These are phyloP conservation scores for Sonneratia caseolaris DNA, from an alignment of 345 rosid species.

Conservation along the genomic window DNA sequence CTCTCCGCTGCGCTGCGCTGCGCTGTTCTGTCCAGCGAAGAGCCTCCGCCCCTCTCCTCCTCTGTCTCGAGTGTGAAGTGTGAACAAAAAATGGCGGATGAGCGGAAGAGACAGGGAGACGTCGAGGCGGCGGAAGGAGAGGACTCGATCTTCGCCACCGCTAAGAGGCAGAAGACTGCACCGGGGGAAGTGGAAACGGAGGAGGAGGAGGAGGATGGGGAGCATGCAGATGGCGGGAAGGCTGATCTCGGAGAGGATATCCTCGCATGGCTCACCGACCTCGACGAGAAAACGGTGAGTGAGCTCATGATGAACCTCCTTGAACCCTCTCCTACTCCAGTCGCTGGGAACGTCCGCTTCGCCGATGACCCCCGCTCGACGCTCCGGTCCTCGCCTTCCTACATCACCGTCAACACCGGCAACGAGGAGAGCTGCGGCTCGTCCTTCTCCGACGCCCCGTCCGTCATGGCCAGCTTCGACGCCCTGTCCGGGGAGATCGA, in stretches of 20 bases:
- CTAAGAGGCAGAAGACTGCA: constrained; percentile 11
- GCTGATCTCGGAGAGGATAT: constrained; percentile 1
- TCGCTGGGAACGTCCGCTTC: constrained; percentile 41
- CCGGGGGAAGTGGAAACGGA: background rate
- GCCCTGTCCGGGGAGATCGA: constrained; percentile 28
- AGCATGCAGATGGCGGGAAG: constrained; percentile 14
- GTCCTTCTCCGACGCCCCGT: constrained; percentile 60
- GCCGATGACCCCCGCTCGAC: constrained; percentile 56
- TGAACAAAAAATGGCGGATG: constrained; percentile 21
- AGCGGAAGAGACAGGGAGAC: constrained; percentile 14
- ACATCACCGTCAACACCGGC: constrained; percentile 60
- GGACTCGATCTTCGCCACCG: background rate
- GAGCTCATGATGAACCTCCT: constrained; percentile 44
- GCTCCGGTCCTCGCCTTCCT: constrained; percentile 47
- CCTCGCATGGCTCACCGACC: constrained; percentile 25
- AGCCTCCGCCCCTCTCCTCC: background rate
- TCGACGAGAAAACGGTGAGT: constrained; percentile 29
- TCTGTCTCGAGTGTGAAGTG: background rate
- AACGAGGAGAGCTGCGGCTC: constrained; percentile 88
- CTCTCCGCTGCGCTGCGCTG: too few species aligned
- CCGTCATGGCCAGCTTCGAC: constrained; percentile 77
- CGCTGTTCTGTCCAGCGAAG: too few species aligned
- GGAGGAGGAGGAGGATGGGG: constrained; percentile 1
- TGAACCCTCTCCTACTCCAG: constrained; percentile 17
- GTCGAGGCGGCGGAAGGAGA: background rate